Conservation (phyloP, 2,329 filamentous ascomycete species). For the Ambrosiella cleistominuta region DNA sequence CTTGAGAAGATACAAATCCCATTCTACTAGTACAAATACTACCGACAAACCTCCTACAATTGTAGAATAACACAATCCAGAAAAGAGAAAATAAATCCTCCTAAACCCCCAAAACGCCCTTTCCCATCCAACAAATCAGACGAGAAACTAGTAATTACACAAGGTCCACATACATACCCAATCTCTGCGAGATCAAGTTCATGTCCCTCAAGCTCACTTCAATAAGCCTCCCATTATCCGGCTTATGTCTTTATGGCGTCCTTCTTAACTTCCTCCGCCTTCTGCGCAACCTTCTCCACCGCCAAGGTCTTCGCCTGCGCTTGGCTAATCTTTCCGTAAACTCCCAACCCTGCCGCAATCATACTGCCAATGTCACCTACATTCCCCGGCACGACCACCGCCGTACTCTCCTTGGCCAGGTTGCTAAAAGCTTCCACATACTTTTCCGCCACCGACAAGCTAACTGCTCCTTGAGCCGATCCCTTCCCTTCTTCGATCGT, state of each 20-base stretch:
- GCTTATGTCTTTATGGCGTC: neutral
- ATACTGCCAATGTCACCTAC: constrained; percentile 91
- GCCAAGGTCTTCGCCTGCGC: constrained; percentile 44
- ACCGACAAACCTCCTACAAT: no score
- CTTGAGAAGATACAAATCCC: no score
- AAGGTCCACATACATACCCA: no score
- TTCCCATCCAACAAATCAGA: no score
- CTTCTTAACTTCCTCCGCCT: neutral
- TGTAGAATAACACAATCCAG: no score
- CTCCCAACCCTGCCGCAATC: constrained; percentile 89
- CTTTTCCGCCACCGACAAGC: constrained; percentile 83
- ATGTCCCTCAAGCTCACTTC: no score
- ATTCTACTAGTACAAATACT: no score
- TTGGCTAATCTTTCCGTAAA: constrained; percentile 84
- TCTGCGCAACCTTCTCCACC: constrained; percentile 9
- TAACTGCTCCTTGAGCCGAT: constrained; percentile 67
- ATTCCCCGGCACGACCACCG: constrained; percentile 89
- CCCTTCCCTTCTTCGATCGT: constrained; percentile 56
- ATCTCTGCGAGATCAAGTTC: no score
- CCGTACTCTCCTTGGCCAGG: constrained; percentile 86
- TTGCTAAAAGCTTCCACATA: constrained; percentile 92
- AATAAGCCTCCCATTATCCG: neutral
- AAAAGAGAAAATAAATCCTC: no score
- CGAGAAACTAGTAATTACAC: no score
- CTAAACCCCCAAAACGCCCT: no score